Evolutionary conservation across 164 flowering plant genomes (phyloP).

Genomic region (Macadamia integrifolia): DNA sequence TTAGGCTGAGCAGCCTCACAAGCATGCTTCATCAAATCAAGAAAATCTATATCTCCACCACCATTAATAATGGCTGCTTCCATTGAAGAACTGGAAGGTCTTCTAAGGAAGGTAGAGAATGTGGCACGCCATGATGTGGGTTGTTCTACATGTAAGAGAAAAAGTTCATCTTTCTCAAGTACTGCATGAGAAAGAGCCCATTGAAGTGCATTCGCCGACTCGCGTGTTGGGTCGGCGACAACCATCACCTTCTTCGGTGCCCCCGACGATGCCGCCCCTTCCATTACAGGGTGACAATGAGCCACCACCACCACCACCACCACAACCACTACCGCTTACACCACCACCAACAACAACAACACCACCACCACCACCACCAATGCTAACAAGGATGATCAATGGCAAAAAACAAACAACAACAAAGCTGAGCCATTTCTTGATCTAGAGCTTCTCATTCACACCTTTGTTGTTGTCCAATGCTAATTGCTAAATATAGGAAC

Average conservation of each 20-base stretch:
- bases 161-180: constrained; percentile 47
- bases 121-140: constrained; percentile 36
- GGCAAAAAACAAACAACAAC: too few relatives aligned
- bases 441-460: too few relatives aligned
- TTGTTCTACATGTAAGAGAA: constrained; percentile 51
- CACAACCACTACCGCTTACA: background rate
- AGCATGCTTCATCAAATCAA: constrained; percentile 49
- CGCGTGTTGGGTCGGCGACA: constrained; percentile 51
- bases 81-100: constrained; percentile 2
- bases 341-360: too few relatives aligned
- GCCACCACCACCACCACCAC: background rate
- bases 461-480: too few relatives aligned
- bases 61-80: constrained; percentile 5
- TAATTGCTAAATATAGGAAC: too few relatives aligned
- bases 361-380: background rate
- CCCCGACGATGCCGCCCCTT: background rate
- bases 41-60: constrained; percentile 35
- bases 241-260: constrained; percentile 20
- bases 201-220: constrained; percentile 58
- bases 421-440: too few relatives aligned
- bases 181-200: constrained; percentile 58
- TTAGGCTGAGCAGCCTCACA: constrained; percentile 46
- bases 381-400: too few relatives aligned
- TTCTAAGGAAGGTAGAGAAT: constrained; percentile 35
- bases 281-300: too few relatives aligned